Evolutionary conservation across 805 yeast genomes (phyloP).

Genomic region (Barnettozyma botsteinii): DNA sequence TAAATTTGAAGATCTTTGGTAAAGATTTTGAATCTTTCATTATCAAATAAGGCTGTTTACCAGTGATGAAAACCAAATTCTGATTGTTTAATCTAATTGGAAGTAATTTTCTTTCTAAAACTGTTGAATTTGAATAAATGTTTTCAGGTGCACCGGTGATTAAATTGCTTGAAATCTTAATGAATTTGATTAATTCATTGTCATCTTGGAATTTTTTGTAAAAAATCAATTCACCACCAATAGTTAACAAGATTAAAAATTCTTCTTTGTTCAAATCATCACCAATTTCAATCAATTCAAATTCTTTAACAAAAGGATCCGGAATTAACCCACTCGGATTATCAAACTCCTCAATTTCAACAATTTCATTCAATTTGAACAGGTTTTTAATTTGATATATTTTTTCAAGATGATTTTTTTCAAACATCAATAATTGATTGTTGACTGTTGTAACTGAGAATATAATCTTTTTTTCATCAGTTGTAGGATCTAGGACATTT

Average conservation of each 20-base stretch:
- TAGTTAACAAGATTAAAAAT: slow-evolving; percentile 63
- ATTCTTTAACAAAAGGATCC: slow-evolving; percentile 70
- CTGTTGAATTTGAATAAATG: slow-evolving; percentile 55
- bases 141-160: slow-evolving; percentile 79
- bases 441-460: slow-evolving; percentile 73
- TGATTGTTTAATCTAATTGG: slow-evolving; percentile 54
- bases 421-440: slow-evolving; percentile 62
- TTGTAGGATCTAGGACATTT: slow-evolving; percentile 31
- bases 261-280: slow-evolving; percentile 50
- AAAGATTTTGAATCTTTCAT: slow-evolving; percentile 57
- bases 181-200: slow-evolving; percentile 37
- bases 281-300: slow-evolving; percentile 60
- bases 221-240: slow-evolving; percentile 72
- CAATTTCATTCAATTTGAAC: slow-evolving; percentile 35
- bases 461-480: slow-evolving; percentile 29
- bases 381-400: slow-evolving; percentile 34
- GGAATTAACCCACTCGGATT: slow-evolving; percentile 41
- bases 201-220: slow-evolving; percentile 52
- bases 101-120: slow-evolving; percentile 60
- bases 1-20: slow-evolving; percentile 62
- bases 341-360: slow-evolving; percentile 28
- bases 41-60: slow-evolving; percentile 64
- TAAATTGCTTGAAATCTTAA: slow-evolving; percentile 36
- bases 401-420: slow-evolving; percentile 40
- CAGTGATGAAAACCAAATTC: slow-evolving; percentile 63